A percentile compares a stretch with the other conserved stretches of the same genome.
Evolutionary conservation across 768 basidiomycete genomes (phyloP).

Genomic region (Amanita exitialis): DNA sequence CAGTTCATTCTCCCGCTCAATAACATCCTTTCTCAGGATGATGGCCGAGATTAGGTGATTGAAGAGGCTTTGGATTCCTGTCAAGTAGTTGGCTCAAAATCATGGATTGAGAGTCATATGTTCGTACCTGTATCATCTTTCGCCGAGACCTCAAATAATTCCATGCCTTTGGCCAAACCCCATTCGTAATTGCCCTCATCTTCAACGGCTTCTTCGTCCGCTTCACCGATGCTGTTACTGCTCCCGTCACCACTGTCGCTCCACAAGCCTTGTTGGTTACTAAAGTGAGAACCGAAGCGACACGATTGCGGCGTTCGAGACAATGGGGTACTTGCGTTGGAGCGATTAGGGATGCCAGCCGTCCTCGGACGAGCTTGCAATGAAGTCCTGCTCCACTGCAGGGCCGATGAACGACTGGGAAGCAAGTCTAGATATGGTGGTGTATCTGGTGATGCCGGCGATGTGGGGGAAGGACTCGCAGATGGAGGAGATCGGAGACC

Average conservation of each 20-base stretch:
- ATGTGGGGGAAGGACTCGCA: conserved; percentile 27
- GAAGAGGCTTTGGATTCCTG: conserved; percentile 78
- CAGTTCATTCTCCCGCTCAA: conserved; percentile 73
- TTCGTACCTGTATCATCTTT: conserved; percentile 75
- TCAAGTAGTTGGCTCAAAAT: conserved; percentile 5
- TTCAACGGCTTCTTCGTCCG: conserved; percentile 48
- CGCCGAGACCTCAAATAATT: conserved; percentile 85
- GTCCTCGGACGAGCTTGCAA: conserved; percentile 35
- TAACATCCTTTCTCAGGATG: conserved; percentile 65
- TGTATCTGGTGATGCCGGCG: conserved; percentile 42
- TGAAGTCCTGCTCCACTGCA: conserved; percentile 43
- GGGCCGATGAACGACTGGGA: conserved; percentile 38
- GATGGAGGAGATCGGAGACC: conserved; percentile 52
- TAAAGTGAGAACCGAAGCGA: conserved; percentile 49
- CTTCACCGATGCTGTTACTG: conserved; percentile 59
- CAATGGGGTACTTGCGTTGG: conserved; percentile 34
- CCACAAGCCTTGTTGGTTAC: conserved; percentile 40
- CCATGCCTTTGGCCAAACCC: conserved; percentile 77
- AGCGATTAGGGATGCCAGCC: conserved; percentile 35
- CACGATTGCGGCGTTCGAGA: conserved; percentile 42
- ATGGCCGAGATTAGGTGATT: conserved; percentile 72
- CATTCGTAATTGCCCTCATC: conserved; percentile 45
- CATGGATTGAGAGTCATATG: conserved; percentile 9
- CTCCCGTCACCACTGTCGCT: conserved; percentile 48
- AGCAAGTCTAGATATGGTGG: conserved; percentile 58